Percentiles rank a stretch among this genome's conserved stretches.
Evolutionary conservation across 352 stramenopile species (phyloP).

Genomic region (Pythium chondricola): DNA sequence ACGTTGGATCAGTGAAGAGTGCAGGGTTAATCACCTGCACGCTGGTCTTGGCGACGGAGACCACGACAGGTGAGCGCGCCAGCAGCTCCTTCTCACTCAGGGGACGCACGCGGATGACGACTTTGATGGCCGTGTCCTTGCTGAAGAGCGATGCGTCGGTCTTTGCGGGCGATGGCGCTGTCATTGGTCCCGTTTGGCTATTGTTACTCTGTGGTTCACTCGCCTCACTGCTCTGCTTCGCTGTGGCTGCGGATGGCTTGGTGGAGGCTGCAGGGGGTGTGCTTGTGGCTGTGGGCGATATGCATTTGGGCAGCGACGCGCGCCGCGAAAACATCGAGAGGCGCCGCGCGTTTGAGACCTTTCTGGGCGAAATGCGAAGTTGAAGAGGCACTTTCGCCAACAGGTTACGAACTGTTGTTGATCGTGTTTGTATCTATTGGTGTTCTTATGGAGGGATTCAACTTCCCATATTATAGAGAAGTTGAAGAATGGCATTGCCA

Average conservation of each 20-base stretch:
- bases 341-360: too few species aligned
- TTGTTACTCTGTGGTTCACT: not conserved
- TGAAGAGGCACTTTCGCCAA: too few species aligned
- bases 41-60: slow-evolving; percentile 35
- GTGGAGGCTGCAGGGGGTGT: not conserved
- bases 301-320: slow-evolving; percentile 22
- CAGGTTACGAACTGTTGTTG: too few species aligned
- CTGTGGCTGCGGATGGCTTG: not conserved
- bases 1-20: slow-evolving; percentile 49
- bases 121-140: slow-evolving; percentile 44
- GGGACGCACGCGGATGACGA: slow-evolving; percentile 66
- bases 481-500: too few species aligned
- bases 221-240: not conserved
- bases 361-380: too few species aligned
- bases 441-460: too few species aligned
- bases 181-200: not conserved
- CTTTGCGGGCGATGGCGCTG: not conserved
- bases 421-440: too few species aligned
- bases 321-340: slow-evolving; percentile 12
- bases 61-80: slow-evolving; percentile 39
- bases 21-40: slow-evolving; percentile 64
- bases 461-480: too few species aligned
- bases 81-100: slow-evolving; percentile 52
- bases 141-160: slow-evolving; percentile 10
- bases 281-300: slow-evolving; percentile 6